Conservation (phyloP, 2,329 filamentous ascomycete genomes). For the Penicillium aurantiogriseum region DNA sequence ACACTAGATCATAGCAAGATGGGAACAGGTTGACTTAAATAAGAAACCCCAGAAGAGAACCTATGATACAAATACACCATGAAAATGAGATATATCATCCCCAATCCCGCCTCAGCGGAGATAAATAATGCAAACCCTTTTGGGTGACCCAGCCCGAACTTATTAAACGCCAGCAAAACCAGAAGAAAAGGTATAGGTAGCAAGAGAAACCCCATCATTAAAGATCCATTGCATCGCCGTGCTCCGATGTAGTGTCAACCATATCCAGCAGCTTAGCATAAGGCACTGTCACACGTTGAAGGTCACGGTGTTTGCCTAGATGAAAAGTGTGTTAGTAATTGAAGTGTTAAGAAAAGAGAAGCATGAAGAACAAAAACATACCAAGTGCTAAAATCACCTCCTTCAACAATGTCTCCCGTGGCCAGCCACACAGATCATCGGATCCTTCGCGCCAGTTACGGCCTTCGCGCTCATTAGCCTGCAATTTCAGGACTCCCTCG, state of each 20-base stretch:
- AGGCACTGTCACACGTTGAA: conserved; percentile 91
- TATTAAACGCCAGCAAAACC: conserved; percentile 21
- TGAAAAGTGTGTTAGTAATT: conserved; percentile 3
- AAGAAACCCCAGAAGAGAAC: background rate
- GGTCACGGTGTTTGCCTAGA: conserved; percentile 87
- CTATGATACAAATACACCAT: conserved; percentile 17
- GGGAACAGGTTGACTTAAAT: background rate
- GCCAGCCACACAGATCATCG: conserved; percentile 84
- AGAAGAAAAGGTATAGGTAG: conserved; percentile 5
- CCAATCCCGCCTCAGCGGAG: conserved; percentile 5
- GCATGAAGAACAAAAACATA: conserved; percentile 47
- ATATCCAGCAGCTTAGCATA: conserved; percentile 79
- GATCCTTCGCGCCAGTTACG: conserved; percentile 50
- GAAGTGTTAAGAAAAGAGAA: background rate
- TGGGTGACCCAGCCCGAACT: conserved; percentile 9
- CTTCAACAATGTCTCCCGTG: conserved; percentile 79
- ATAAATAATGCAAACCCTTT: conserved; percentile 13
- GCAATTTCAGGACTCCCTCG: conserved; percentile 26
- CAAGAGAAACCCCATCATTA: conserved; percentile 16
- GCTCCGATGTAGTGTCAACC: conserved; percentile 36
- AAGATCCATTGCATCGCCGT: conserved; percentile 38
- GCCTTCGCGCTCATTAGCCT: conserved; percentile 41
- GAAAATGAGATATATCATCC: conserved; percentile 5
- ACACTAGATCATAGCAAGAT: background rate
- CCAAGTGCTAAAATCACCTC: conserved; percentile 91